Percentiles rank a stretch among this genome's conserved stretches.
These are phyloP conservation scores for Malus hybrid DNA, from an alignment of 331 rosid species.

Conservation along the genomic window DNA sequence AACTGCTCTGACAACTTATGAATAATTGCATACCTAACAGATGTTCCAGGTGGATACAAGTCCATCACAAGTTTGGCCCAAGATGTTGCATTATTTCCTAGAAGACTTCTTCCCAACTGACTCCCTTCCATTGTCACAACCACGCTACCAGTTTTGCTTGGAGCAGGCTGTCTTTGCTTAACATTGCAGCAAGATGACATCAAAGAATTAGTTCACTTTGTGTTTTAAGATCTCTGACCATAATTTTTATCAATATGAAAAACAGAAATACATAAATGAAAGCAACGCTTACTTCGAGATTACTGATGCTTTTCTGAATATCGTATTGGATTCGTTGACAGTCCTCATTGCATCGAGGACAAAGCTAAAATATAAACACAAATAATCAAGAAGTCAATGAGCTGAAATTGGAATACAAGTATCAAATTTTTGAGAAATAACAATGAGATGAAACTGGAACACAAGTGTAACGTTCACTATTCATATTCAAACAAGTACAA, in stretches of 20 bases:
- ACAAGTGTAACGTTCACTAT: not conserved
- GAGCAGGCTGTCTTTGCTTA: slow-evolving; percentile 94
- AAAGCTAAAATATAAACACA: slow-evolving; percentile 30
- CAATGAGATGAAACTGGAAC: slow-evolving; percentile 6
- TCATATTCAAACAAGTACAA: slow-evolving; percentile 1
- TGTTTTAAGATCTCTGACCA: slow-evolving; percentile 7
- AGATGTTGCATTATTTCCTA: slow-evolving; percentile 35
- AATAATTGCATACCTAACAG: slow-evolving; percentile 44
- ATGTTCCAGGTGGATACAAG: slow-evolving; percentile 59
- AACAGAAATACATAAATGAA: not conserved
- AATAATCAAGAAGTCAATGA: not conserved
- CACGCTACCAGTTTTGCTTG: slow-evolving; percentile 61
- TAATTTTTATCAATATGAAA: not conserved
- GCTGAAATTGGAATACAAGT: too few relatives aligned
- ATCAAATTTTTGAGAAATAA: not conserved
- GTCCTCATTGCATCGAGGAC: slow-evolving; percentile 65
- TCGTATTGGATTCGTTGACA: slow-evolving; percentile 41
- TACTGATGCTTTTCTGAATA: slow-evolving; percentile 29
- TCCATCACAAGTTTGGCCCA: slow-evolving; percentile 78
- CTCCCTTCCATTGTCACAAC: slow-evolving; percentile 41
- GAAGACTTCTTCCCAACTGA: slow-evolving; percentile 33
- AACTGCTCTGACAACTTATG: not conserved
- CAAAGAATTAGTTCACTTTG: slow-evolving; percentile 13
- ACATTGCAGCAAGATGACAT: slow-evolving; percentile 44
- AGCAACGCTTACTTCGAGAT: slow-evolving; percentile 47